A percentile compares a stretch with the other conserved stretches of the same genome.
Conservation (phyloP, 805 yeast species). For the Yarrowia porcina region DNA sequence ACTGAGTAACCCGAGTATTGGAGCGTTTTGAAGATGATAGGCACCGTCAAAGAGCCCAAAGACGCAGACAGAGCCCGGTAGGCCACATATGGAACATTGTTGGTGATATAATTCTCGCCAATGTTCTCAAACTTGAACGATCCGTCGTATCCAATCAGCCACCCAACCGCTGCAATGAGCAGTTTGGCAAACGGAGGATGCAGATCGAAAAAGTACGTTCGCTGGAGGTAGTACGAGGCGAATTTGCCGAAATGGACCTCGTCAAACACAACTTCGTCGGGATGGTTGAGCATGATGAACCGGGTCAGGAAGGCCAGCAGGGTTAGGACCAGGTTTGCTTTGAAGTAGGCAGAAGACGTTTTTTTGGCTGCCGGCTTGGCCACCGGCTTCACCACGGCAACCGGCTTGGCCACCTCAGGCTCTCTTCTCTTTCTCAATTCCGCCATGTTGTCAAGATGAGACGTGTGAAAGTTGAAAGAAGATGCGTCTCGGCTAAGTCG, state of each 20-base stretch:
- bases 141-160: conserved; percentile 88
- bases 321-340: conserved; percentile 47
- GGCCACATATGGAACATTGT: conserved; percentile 83
- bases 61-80: conserved; percentile 75
- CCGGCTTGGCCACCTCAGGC: too few species aligned
- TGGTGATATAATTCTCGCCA: conserved; percentile 74
- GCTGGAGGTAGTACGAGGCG: conserved; percentile 62
- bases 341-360: background rate
- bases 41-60: conserved; percentile 79
- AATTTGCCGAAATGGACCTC: conserved; percentile 57
- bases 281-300: conserved; percentile 68
- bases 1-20: conserved; percentile 80
- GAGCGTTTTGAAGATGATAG: conserved; percentile 78
- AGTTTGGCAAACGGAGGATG: conserved; percentile 98
- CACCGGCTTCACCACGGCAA: too few species aligned
- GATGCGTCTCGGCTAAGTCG: background rate
- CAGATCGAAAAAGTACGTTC: conserved; percentile 91
- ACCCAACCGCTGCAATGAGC: conserved; percentile 86
- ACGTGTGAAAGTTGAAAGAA: background rate
- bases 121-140: conserved; percentile 84
- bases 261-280: conserved; percentile 64
- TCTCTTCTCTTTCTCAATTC: conserved; percentile 23
- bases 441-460: background rate
- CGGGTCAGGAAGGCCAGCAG: conserved; percentile 66
- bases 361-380: too few species aligned